Conservation (phyloP, 345 rosid genomes). For the Erucastrum elatum region DNA sequence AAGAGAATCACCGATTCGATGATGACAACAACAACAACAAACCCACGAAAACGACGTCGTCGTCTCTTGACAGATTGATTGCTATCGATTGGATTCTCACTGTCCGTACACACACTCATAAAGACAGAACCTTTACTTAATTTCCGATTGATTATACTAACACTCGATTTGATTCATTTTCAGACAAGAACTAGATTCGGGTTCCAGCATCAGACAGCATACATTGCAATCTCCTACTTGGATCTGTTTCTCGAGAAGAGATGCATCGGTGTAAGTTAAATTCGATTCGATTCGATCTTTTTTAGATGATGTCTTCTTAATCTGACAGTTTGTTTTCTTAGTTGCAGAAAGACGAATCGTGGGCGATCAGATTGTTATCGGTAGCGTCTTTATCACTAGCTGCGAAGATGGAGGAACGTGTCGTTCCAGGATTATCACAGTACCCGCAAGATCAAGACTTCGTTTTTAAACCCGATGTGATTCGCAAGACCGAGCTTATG, state of each 20-base stretch:
- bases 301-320: not conserved
- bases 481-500: constrained; percentile 69
- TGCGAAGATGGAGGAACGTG: constrained; percentile 82
- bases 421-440: constrained; percentile 63
- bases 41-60: constrained; percentile 28
- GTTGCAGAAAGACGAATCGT: constrained; percentile 63
- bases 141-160: not conserved
- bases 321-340: not conserved
- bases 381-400: constrained; percentile 80
- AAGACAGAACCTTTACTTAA: not conserved
- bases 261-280: constrained; percentile 61
- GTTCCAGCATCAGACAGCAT: constrained; percentile 67
- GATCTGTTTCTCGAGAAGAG: constrained; percentile 68
- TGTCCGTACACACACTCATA: constrained; percentile 42
- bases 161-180: not conserved
- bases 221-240: constrained; percentile 62
- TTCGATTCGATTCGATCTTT: not conserved
- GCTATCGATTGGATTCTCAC: constrained; percentile 81
- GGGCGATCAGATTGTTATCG: constrained; percentile 71
- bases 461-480: constrained; percentile 51
- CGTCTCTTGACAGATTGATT: constrained; percentile 52
- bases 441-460: constrained; percentile 48
- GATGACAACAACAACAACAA: not conserved
- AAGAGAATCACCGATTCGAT: constrained; percentile 40
- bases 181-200: constrained; percentile 69